A percentile compares a stretch with the other conserved stretches of the same genome.
phyloP scores from a whole-genome alignment of 148 eudicot species.

The Rheum nobile region DNA sequence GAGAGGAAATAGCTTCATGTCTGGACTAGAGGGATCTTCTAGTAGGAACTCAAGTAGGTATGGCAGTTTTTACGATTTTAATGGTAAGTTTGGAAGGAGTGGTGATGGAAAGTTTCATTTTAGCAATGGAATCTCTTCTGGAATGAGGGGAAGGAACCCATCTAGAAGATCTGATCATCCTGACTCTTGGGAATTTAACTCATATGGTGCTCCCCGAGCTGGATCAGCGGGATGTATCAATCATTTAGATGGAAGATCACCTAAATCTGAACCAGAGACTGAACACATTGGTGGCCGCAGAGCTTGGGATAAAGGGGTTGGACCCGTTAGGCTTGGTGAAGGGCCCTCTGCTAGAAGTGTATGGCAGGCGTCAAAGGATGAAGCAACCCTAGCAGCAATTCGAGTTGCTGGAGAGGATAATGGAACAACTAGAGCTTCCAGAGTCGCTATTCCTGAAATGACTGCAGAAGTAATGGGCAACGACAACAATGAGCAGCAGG shows the following conservation, averaged over 20 bases:
- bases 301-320: conserved; percentile 70
- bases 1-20: conserved; percentile 42
- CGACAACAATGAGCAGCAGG: conserved; percentile 49
- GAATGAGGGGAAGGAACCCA: conserved; percentile 12
- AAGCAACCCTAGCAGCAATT: conserved; percentile 93
- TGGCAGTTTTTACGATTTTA: conserved; percentile 55
- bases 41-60: conserved; percentile 54
- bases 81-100: conserved; percentile 35
- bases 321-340: conserved; percentile 72
- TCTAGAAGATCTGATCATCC: conserved; percentile 62
- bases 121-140: conserved; percentile 48
- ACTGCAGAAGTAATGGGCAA: conserved; percentile 58
- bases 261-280: conserved; percentile 48
- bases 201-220: conserved; percentile 20
- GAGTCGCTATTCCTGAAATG: conserved; percentile 68
- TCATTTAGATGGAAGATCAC: conserved; percentile 54
- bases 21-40: conserved; percentile 70
- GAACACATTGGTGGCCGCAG: conserved; percentile 59
- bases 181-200: conserved; percentile 48
- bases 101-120: conserved; percentile 49
- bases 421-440: conserved; percentile 46
- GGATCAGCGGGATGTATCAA: conserved; percentile 16
- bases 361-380: conserved; percentile 98
- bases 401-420: conserved; percentile 83
- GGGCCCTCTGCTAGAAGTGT: conserved; percentile 98